phyloP scores from a whole-genome alignment of 306 rosid species.

The Fragaria nilgerrensis region DNA sequence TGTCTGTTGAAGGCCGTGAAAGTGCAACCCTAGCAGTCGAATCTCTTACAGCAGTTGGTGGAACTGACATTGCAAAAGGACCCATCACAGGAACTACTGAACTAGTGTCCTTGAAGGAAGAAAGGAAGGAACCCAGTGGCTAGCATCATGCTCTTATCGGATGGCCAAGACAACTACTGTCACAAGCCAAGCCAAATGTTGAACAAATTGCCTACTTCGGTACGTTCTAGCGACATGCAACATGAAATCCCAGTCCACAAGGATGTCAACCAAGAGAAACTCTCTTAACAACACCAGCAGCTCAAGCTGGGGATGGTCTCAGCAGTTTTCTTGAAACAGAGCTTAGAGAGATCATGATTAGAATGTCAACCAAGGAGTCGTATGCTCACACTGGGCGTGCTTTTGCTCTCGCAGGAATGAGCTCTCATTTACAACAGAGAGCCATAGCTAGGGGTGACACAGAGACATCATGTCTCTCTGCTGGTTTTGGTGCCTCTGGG shows the following conservation, averaged over 20 bases:
- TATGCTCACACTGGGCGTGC: not conserved
- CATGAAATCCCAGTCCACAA: no score
- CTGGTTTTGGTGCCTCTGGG: not conserved
- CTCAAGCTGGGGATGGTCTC: not conserved
- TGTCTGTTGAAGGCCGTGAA: conserved; percentile 11
- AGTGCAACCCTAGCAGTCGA: not conserved
- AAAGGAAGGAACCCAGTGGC: conserved; percentile 17
- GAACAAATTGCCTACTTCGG: no score
- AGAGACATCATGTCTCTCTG: not conserved
- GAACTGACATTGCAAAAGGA: conserved; percentile 27
- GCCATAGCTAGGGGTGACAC: no score
- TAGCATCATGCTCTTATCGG: not conserved
- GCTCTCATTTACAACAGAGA: not conserved
- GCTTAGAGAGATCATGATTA: not conserved
- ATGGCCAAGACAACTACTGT: no score
- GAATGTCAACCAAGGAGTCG: not conserved
- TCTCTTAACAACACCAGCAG: no score
- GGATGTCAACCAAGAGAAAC: no score
- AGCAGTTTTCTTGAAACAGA: not conserved
- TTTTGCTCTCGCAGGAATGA: not conserved
- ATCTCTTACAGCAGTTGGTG: not conserved
- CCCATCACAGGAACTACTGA: conserved; percentile 14
- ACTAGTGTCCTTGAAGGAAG: conserved; percentile 30
- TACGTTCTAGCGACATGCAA: no score
- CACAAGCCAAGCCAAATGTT: no score